Percentiles rank a stretch among this genome's conserved stretches.
Conservation (phyloP, 305 asterid genomes). For the Striga hermonthica region DNA sequence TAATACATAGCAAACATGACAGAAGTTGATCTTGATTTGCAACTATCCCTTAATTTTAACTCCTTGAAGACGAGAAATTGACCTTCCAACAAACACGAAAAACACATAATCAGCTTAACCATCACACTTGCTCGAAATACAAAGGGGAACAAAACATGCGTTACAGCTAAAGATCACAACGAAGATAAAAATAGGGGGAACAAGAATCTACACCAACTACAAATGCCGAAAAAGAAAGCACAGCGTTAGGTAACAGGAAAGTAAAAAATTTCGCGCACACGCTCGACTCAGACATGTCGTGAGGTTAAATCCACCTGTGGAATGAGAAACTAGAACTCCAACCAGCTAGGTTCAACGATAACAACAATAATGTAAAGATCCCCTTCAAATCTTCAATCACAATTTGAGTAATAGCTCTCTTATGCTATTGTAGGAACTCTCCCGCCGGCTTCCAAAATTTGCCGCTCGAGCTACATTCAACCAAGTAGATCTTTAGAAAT, state of each 20-base stretch:
- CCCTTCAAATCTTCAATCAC: neutral
- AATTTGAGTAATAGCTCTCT: slow-evolving; percentile 4
- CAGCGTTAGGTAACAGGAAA: slow-evolving; percentile 9
- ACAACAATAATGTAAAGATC: neutral
- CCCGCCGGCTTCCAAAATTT: slow-evolving; percentile 89
- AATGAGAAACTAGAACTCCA: slow-evolving; percentile 1
- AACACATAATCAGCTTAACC: neutral
- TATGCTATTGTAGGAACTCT: slow-evolving; percentile 46
- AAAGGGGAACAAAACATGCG: neutral
- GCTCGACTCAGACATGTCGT: slow-evolving; percentile 1
- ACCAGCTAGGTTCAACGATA: slow-evolving; percentile 5
- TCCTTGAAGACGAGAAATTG: neutral
- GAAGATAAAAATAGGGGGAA: neutral
- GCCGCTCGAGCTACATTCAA: slow-evolving; percentile 66
- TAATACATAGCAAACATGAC: neutral
- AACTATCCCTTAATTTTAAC: neutral
- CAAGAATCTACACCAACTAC: slow-evolving; percentile 25
- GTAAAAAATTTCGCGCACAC: slow-evolving; percentile 11
- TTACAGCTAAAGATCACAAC: neutral
- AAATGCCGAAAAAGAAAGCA: slow-evolving; percentile 15
- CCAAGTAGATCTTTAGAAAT: neutral
- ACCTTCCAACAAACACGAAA: neutral
- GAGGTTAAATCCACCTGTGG: slow-evolving; percentile 28
- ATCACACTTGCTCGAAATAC: slow-evolving; percentile 4
- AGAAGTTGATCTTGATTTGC: neutral